These are phyloP conservation scores for Neostapfia colusana DNA, from an alignment of 176 grass and related monocot species.

Conservation along the genomic window DNA sequence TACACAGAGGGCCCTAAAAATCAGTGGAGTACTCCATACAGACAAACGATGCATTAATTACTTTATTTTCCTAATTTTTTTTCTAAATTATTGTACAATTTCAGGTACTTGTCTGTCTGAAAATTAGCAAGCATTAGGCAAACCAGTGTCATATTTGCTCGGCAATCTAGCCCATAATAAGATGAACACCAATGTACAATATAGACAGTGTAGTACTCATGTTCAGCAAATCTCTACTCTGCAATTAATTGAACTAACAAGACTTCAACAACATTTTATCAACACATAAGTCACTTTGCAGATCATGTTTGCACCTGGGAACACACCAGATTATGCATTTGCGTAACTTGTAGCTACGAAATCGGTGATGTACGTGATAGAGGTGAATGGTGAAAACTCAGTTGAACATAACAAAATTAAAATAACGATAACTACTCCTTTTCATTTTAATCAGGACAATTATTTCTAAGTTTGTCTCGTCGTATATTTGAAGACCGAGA, in stretches of 20 bases:
- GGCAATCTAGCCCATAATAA: neutral
- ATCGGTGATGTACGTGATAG: no score
- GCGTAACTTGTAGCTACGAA: neutral
- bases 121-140: neutral
- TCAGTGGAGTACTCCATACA: neutral
- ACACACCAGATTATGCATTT: neutral
- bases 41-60: neutral
- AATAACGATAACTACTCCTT: no score
- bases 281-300: neutral
- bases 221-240: neutral
- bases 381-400: no score
- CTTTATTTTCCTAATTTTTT: neutral
- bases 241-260: neutral
- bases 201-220: neutral
- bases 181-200: neutral
- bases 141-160: neutral
- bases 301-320: neutral
- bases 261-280: neutral
- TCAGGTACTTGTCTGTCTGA: neutral
- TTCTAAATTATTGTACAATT: neutral
- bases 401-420: no score
- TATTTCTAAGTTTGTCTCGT: no score
- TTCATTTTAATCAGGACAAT: no score
- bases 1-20: neutral
- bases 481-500: no score